Conservation (phyloP, 495 filamentous ascomycete genomes). For the Aspergillus bertholletiae region DNA sequence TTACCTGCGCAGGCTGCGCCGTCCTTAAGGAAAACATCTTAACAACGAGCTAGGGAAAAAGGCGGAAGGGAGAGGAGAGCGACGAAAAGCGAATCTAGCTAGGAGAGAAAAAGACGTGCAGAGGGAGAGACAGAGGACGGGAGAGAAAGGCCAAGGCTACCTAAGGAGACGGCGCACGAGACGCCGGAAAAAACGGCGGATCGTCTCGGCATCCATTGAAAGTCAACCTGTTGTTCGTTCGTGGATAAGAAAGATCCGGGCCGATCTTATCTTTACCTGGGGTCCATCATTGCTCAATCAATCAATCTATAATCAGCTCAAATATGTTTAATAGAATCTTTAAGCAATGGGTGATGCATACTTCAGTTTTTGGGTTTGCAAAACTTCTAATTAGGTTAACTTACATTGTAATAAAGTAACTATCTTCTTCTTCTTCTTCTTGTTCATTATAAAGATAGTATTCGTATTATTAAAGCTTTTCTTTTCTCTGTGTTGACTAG, state of each 20-base stretch:
- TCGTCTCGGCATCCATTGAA: conserved; percentile 36
- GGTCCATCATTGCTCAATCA: background rate
- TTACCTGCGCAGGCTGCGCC: conserved; percentile 33
- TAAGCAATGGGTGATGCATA: background rate
- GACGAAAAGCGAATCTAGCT: background rate
- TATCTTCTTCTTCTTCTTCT: too few relatives aligned
- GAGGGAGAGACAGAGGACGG: conserved; percentile 7
- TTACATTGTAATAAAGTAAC: too few relatives aligned
- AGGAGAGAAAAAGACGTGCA: conserved; percentile 8
- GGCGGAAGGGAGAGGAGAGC: conserved; percentile 2
- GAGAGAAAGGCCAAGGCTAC: conserved; percentile 14
- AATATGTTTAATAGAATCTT: too few relatives aligned
- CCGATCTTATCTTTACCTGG: conserved; percentile 44
- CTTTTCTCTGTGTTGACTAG: background rate
- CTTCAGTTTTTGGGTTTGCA: too few relatives aligned
- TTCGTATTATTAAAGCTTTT: too few relatives aligned
- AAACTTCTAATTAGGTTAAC: too few relatives aligned
- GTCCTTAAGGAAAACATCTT: conserved; percentile 32
- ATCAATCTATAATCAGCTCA: background rate
- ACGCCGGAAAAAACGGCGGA: conserved; percentile 43
- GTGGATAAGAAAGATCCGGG: conserved; percentile 19
- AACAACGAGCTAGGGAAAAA: conserved; percentile 3
- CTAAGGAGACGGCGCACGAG: conserved; percentile 12
- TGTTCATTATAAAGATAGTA: too few relatives aligned
- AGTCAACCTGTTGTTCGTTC: conserved; percentile 9